phyloP scores from a whole-genome alignment of 1,284 basidiomycete genomes.

The Cutaneotrichosporon cyanovorans region DNA sequence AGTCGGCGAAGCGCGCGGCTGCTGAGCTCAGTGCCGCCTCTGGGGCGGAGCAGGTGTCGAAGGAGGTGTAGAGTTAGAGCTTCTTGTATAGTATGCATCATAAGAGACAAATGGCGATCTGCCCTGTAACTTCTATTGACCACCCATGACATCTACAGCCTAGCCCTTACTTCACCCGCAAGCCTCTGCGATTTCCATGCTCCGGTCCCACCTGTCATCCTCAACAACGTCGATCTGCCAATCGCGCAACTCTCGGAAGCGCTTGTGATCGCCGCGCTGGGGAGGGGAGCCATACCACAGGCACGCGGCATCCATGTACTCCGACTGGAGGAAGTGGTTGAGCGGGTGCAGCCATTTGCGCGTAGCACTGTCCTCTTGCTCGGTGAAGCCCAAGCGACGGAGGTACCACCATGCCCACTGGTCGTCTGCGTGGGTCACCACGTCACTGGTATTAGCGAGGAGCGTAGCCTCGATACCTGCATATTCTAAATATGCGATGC shows the following conservation, averaged over 20 bases:
- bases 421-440: constrained; percentile 23
- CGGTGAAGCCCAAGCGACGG: constrained; percentile 15
- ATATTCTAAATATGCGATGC: not conserved
- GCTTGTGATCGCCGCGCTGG: not conserved
- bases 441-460: not conserved
- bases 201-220: constrained; percentile 21
- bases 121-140: no score
- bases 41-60: not conserved
- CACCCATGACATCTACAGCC: no score
- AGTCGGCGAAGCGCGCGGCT: constrained; percentile 32
- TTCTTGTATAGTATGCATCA: no score
- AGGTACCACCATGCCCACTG: constrained; percentile 22
- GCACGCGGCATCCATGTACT: constrained; percentile 11
- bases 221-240: constrained; percentile 16
- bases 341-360: constrained; percentile 17
- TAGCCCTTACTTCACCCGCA: not conserved
- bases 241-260: constrained; percentile 13
- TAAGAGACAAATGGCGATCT: no score
- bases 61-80: no score
- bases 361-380: constrained; percentile 8
- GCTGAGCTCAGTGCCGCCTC: constrained; percentile 24
- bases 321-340: constrained; percentile 13
- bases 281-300: constrained; percentile 15
- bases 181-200: constrained; percentile 13
- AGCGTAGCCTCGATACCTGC: not conserved